Evolutionary conservation across 208 protist species (phyloP).

Genomic region (Hexamita inflata): DNA sequence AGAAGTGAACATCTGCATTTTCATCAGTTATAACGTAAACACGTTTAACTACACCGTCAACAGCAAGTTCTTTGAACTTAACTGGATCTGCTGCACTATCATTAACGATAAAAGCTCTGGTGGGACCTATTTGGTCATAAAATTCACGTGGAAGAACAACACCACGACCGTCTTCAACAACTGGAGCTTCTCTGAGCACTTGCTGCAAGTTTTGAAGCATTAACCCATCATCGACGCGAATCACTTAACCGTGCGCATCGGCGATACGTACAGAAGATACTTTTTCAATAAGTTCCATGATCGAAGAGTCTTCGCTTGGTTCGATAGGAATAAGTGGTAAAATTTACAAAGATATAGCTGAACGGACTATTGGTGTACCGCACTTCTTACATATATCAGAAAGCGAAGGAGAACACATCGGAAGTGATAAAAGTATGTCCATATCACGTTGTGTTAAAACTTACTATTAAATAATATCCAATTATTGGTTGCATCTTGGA

Average conservation of each 20-base stretch:
- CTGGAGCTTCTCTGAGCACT: background rate
- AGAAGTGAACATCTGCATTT: background rate
- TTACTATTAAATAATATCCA: no score
- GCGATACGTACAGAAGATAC: background rate
- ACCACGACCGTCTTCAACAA: background rate
- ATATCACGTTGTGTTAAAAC: no score
- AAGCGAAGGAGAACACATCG: background rate
- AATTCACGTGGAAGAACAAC: background rate
- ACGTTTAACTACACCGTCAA: background rate
- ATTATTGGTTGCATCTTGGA: background rate
- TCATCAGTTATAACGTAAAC: background rate
- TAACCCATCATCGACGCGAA: background rate
- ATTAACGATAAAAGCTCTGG: background rate
- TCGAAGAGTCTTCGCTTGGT: background rate
- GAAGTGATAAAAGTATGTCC: background rate
- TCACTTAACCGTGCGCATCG: background rate
- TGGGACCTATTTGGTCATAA: background rate
- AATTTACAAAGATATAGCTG: background rate
- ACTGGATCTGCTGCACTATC: no score
- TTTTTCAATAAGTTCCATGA: background rate
- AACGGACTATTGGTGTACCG: background rate
- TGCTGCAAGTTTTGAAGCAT: background rate
- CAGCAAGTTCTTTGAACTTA: background rate
- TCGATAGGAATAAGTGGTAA: background rate
- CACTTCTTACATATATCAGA: conserved; percentile 10